These are phyloP conservation scores for Ceratobasidium papillatum DNA, from an alignment of 1,284 basidiomycete species.

Conservation along the genomic window DNA sequence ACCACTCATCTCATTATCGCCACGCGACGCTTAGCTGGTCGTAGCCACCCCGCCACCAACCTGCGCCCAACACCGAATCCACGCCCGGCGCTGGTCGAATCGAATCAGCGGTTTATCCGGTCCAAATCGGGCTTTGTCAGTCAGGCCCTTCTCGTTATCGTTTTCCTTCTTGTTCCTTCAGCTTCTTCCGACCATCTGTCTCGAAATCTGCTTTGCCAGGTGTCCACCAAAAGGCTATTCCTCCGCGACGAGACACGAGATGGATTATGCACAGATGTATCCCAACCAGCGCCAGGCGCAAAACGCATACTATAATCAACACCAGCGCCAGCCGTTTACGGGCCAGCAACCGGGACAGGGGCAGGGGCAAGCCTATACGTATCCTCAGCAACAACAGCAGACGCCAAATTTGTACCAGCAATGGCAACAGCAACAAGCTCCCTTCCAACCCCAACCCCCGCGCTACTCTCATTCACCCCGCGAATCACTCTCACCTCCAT, in stretches of 20 bases:
- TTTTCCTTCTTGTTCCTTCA: background rate
- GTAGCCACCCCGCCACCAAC: background rate
- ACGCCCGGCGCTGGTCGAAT: background rate
- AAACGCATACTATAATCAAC: slow-evolving; percentile 9
- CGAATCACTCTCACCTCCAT: background rate
- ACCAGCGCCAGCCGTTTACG: background rate
- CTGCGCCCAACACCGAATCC: no score
- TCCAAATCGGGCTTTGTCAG: slow-evolving; percentile 11
- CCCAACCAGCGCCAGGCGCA: slow-evolving; percentile 30
- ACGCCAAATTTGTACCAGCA: background rate
- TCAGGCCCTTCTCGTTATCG: background rate
- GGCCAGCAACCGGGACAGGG: no score
- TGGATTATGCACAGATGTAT: slow-evolving; percentile 15
- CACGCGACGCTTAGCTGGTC: background rate
- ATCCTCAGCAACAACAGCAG: background rate
- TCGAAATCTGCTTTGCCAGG: background rate
- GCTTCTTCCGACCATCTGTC: background rate
- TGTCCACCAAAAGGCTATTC: background rate
- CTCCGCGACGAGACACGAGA: background rate
- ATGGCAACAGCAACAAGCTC: slow-evolving; percentile 17
- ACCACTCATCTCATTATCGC: background rate
- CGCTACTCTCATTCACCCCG: slow-evolving; percentile 17
- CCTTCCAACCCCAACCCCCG: background rate
- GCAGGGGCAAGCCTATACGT: no score
- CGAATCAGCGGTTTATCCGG: background rate